A percentile compares a stretch with the other conserved stretches of the same genome.
These are phyloP conservation scores for Phyllosticta citrichinensis DNA, from an alignment of 2,329 filamentous ascomycete genomes.

Conservation along the genomic window DNA sequence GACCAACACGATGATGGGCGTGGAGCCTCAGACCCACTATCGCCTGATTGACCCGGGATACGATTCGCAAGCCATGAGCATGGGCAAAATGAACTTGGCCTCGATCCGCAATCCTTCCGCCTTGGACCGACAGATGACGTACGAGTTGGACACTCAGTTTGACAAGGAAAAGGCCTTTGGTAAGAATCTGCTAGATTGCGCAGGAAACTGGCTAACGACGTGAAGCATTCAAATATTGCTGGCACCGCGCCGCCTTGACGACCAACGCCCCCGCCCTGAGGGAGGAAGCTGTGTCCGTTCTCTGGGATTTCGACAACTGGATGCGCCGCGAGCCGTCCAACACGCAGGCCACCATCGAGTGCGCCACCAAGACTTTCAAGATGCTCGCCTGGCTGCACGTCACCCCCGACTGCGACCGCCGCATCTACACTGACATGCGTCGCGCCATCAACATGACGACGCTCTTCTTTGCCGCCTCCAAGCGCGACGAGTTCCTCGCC, in stretches of 20 bases:
- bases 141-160: constrained; percentile 21
- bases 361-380: constrained; percentile 9
- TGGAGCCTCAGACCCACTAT: background rate
- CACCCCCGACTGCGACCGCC: constrained; percentile 23
- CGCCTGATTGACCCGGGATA: background rate
- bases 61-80: background rate
- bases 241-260: constrained; percentile 36
- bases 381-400: constrained; percentile 17
- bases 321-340: background rate
- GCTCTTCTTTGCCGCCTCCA: constrained; percentile 26
- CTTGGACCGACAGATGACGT: constrained; percentile 10
- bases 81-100: too few relatives aligned
- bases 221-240: constrained; percentile 33
- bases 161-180: constrained; percentile 28
- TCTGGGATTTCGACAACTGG: background rate
- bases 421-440: constrained; percentile 18
- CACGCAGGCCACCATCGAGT: background rate
- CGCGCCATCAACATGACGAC: constrained; percentile 26
- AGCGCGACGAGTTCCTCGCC: constrained; percentile 2
- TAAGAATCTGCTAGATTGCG: constrained; percentile 10
- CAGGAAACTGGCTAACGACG: background rate
- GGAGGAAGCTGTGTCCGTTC: constrained; percentile 17
- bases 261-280: constrained; percentile 30
- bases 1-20: background rate
- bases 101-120: background rate